These are phyloP conservation scores for Eimeria sp. DNA, from an alignment of 169 alveolate genomes.

Conservation along the genomic window DNA sequence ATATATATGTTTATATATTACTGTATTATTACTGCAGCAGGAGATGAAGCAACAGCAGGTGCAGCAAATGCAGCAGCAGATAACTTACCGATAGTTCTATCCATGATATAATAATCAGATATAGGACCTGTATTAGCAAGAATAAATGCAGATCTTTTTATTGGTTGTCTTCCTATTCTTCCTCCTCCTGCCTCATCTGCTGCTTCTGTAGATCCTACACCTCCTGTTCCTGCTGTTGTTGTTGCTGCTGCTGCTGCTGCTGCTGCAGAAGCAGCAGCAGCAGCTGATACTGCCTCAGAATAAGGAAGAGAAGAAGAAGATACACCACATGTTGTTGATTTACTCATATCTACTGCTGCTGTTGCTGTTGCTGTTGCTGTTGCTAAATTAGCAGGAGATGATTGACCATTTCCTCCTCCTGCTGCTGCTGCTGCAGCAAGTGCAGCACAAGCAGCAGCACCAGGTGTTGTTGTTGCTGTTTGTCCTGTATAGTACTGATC, in stretches of 20 bases:
- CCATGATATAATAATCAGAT: conserved; percentile 80
- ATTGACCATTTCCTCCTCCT: neutral
- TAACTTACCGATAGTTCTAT: conserved; percentile 78
- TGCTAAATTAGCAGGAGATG: neutral
- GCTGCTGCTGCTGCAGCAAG: neutral
- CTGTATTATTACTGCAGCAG: neutral
- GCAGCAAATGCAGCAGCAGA: neutral
- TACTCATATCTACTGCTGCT: neutral
- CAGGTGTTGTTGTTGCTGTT: neutral
- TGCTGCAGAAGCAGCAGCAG: neutral
- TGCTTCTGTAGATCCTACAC: conserved; percentile 15
- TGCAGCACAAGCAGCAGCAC: neutral
- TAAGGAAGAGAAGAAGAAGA: neutral
- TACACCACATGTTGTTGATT: too few species aligned
- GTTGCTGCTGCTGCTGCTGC: neutral
- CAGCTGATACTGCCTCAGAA: neutral
- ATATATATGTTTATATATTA: too few species aligned
- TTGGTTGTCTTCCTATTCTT: neutral
- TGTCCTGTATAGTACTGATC: neutral
- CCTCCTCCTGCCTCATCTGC: conserved; percentile 79
- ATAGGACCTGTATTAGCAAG: conserved; percentile 85
- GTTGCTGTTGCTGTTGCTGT: neutral
- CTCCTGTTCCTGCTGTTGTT: neutral
- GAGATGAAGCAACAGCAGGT: neutral
- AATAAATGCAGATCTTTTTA: conserved; percentile 80